Conservation (phyloP, 768 basidiomycete genomes). For the Psilocybe cyanescens region DNA sequence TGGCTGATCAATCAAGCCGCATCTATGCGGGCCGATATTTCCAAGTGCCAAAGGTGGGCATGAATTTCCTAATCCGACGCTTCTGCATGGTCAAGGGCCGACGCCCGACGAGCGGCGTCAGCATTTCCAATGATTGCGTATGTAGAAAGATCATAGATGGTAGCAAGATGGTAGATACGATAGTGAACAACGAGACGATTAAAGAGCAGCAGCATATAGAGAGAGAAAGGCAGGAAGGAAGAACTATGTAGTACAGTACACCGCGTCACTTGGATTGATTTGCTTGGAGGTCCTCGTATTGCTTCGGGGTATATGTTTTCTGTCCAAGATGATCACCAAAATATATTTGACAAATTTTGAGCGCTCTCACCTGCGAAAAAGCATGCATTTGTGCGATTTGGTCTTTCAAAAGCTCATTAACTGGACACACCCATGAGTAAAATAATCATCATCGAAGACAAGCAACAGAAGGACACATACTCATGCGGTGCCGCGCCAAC, state of each 20-base stretch:
- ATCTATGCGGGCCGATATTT: neutral
- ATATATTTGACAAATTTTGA: neutral
- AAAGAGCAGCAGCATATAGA: neutral
- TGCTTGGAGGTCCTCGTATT: slow-evolving; percentile 24
- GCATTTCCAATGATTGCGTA: neutral
- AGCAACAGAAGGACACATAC: slow-evolving; percentile 40
- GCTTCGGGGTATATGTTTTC: slow-evolving; percentile 27
- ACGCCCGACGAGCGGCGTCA: neutral
- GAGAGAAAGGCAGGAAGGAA: neutral
- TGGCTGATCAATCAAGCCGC: neutral
- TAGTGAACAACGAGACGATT: neutral
- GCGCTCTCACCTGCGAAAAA: slow-evolving; percentile 74
- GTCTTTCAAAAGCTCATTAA: slow-evolving; percentile 75
- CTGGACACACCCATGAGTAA: slow-evolving; percentile 37
- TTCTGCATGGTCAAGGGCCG: neutral
- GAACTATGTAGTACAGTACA: neutral
- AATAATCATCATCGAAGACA: neutral
- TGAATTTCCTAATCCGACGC: neutral
- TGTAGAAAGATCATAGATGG: neutral
- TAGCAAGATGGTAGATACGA: slow-evolving; percentile 1
- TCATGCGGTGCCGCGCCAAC: slow-evolving; percentile 73
- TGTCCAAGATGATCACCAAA: neutral
- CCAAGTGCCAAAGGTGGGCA: neutral
- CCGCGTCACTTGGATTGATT: slow-evolving; percentile 6
- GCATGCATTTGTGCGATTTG: slow-evolving; percentile 85